A percentile compares a stretch with the other conserved stretches of the same genome.
phyloP scores from a whole-genome alignment of 2,329 filamentous ascomycete species.

The Elsinoe necatrix region DNA sequence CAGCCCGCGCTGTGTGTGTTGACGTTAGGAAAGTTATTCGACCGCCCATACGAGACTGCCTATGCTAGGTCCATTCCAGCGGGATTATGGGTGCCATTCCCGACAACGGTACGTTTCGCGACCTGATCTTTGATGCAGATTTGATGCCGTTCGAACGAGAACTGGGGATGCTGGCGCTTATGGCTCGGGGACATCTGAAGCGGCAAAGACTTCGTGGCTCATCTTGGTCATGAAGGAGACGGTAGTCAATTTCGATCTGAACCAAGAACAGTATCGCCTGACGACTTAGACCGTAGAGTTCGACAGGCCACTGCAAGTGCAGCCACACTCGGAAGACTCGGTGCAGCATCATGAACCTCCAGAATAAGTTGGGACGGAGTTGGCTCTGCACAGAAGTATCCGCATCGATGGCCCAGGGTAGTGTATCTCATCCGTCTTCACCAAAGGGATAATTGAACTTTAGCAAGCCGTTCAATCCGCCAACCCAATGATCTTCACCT shows the following conservation, averaged over 20 bases:
- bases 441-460: conserved; percentile 99
- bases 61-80: no score
- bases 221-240: neutral
- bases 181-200: neutral
- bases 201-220: neutral
- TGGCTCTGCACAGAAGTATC: no score
- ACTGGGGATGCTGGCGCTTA: neutral
- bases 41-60: neutral
- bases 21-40: neutral
- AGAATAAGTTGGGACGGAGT: neutral
- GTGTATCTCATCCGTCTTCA: conserved; percentile 38
- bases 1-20: neutral
- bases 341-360: neutral
- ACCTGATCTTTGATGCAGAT: neutral
- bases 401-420: no score
- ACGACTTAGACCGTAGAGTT: neutral
- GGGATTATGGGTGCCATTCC: neutral
- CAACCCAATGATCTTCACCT: conserved; percentile 88
- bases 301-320: neutral
- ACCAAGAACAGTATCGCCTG: neutral
- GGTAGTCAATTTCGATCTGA: neutral
- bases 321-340: neutral
- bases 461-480: conserved; percentile 80
- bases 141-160: neutral
- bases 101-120: neutral